Evolutionary conservation across 2,329 filamentous ascomycete genomes (phyloP), one percentile per base, ranked within the genome.

Genomic region (Sodiomyces alkalinus): DNA sequence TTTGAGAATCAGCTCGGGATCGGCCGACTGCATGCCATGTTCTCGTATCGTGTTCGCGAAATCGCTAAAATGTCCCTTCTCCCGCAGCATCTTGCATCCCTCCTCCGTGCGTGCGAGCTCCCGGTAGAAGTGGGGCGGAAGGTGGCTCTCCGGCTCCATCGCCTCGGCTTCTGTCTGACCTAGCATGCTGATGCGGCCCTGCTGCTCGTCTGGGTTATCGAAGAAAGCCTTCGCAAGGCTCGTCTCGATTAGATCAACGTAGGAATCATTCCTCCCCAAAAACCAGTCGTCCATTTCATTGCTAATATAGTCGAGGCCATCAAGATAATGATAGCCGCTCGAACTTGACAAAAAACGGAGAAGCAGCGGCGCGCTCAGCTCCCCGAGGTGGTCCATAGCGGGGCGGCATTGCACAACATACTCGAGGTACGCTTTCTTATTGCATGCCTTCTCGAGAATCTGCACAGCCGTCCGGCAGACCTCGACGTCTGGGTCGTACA

Each of bases 211-310:
- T 5, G 65, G 55, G 30, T 68, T 70, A 22, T 77, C 67, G n/a
- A 74, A 63, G 39, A 93, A 86, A 1, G 86, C 79, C 34, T 83
- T 76, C 18, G 86, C 83, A 28, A 98, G 64, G 30, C 86, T 92
- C n/a, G 92, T 90, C 52, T 98, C 90, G 22, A 98, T 87, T 22
- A 96, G 69, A 20, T 74, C 70, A 28, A 98, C 90, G 41, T 98
- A 98, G n/a, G 75, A 78, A 49, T 98, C 87, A 46, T 98, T 98
- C 24, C 90, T 75, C 10, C 90, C 90, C 17, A 98, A 64, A 47
- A 85, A 98, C 90, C 90, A 98, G 54, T 98, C 92, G 41, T 98
- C 90, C 90, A 98, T 98, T 51, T 98, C 92, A 47, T 92, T 90
- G 36, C 86, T 94, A 51, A 98, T 98, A 48, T 98, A 98, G 56